Evolutionary conservation across 768 basidiomycete species (phyloP).

Genomic region (Termitomyces sp.): DNA sequence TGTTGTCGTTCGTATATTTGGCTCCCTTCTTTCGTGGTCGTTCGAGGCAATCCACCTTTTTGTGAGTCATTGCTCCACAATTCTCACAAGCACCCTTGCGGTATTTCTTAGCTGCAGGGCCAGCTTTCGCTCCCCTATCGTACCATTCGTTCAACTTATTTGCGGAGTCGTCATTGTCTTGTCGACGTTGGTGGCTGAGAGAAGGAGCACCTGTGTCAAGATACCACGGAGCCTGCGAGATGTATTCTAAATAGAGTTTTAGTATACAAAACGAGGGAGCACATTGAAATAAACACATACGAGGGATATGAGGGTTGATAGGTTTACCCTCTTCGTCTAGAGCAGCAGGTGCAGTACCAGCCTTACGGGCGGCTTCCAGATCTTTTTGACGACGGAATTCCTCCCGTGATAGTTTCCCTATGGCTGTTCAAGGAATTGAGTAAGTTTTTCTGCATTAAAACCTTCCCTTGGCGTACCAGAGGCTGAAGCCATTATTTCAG

Average conservation of each 20-base stretch:
- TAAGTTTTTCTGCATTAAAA: not conserved
- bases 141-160: slow-evolving; percentile 88
- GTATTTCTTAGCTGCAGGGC: slow-evolving; percentile 93
- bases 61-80: slow-evolving; percentile 95
- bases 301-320: slow-evolving; percentile 99
- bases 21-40: slow-evolving; percentile 96
- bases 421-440: slow-evolving; percentile 25
- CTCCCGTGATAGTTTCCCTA: slow-evolving; percentile 88
- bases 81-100: slow-evolving; percentile 99
- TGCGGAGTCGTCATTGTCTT: slow-evolving; percentile 49
- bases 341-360: slow-evolving; percentile 94
- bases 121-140: slow-evolving; percentile 76
- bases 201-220: slow-evolving; percentile 92
- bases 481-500: slow-evolving; percentile 31
- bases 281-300: slow-evolving; percentile 38
- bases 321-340: slow-evolving; percentile 92
- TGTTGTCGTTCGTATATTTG: slow-evolving; percentile 85
- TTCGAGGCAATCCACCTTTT: slow-evolving; percentile 87
- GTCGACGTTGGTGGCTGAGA: slow-evolving; percentile 88
- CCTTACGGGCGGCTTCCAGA: slow-evolving; percentile 96
- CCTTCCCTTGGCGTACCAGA: slow-evolving; percentile 24
- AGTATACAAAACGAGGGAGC: not conserved
- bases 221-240: slow-evolving; percentile 99
- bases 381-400: slow-evolving; percentile 95
- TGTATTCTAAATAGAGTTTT: slow-evolving; percentile 63